Evolutionary conservation across 441 rosid genomes (phyloP), one percentile per base, ranked within the genome.

Genomic region (Croton setiger): DNA sequence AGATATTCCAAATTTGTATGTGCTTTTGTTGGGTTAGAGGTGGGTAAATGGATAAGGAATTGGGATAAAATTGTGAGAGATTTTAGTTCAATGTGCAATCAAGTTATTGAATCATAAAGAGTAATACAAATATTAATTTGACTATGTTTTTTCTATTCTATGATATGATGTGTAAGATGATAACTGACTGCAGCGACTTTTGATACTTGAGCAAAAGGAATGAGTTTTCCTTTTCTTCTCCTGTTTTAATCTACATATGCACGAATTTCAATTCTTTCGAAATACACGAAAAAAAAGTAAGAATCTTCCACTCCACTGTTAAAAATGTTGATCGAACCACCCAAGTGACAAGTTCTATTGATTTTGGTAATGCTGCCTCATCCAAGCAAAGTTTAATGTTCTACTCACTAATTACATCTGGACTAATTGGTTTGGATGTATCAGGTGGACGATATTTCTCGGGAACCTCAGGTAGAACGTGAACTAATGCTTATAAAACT

Each of bases 391-490:
- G 8, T 9, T 39, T 5, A 39, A 39, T 5, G 43, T 39, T 39
- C 8, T 39, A 39, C 7, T 5, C 43, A 6, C 43, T 39, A 39
- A 10, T 48, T 48, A 48, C 52, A 20, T 52, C 3, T 47, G 17
- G 39, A 21, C 55, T 39, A 53, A 44, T 57, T 44, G 45, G 56
- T 60, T 33, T 41, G 67, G 56, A 20, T 73, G 54, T 63, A 55
- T 35, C 80, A 89, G 97, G 97, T 89, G 77, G 92, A 92, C 75
- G 97, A 92, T 77, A 71, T 92, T 71, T 92, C 97, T 5, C 88
- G 73, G 71, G 95, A 92, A 73, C 90, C 92, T 27, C 97, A 89
- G 74, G 96, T 89, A 35, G 97, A 89, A 78, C 88, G 97, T 49
- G 97, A 92, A 74, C 75, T 89, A 49, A 89, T 92, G 93, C 91